These are phyloP conservation scores for Setomelanomma holmii DNA, from an alignment of 2,329 filamentous ascomycete species.

Conservation along the genomic window DNA sequence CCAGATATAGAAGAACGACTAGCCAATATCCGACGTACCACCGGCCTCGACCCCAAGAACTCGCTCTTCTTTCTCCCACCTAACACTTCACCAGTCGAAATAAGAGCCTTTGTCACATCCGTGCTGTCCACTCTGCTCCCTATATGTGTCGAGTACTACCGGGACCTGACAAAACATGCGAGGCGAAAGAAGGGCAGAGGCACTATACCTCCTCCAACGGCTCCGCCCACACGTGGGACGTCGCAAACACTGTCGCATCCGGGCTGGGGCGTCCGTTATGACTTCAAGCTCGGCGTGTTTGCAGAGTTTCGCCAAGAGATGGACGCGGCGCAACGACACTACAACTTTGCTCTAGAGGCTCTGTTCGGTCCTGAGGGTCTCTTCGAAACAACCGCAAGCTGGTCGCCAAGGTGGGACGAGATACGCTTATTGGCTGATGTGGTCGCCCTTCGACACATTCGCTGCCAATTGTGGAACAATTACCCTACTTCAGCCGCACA, in stretches of 20 bases:
- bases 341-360: slow-evolving; percentile 84
- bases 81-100: slow-evolving; percentile 72
- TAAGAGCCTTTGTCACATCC: slow-evolving; percentile 75
- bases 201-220: slow-evolving; percentile 77
- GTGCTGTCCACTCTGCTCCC: slow-evolving; percentile 77
- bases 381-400: slow-evolving; percentile 86
- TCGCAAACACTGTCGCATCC: slow-evolving; percentile 84
- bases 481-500: slow-evolving; percentile 81
- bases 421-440: slow-evolving; percentile 86
- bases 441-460: slow-evolving; percentile 79
- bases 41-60: slow-evolving; percentile 80
- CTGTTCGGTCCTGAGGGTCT: slow-evolving; percentile 79
- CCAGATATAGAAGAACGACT: slow-evolving; percentile 77
- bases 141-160: slow-evolving; percentile 85
- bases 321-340: slow-evolving; percentile 84
- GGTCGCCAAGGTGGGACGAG: slow-evolving; percentile 91
- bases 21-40: slow-evolving; percentile 77
- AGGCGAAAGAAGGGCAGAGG: slow-evolving; percentile 86
- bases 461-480: slow-evolving; percentile 81
- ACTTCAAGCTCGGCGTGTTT: slow-evolving; percentile 90
- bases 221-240: slow-evolving; percentile 81
- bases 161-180: slow-evolving; percentile 90
- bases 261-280: slow-evolving; percentile 93
- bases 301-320: slow-evolving; percentile 94
- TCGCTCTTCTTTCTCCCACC: slow-evolving; percentile 83